These are phyloP conservation scores for Lodderomyces oxycetoniae DNA, from an alignment of 1,139 yeast genomes.

Conservation along the genomic window DNA sequence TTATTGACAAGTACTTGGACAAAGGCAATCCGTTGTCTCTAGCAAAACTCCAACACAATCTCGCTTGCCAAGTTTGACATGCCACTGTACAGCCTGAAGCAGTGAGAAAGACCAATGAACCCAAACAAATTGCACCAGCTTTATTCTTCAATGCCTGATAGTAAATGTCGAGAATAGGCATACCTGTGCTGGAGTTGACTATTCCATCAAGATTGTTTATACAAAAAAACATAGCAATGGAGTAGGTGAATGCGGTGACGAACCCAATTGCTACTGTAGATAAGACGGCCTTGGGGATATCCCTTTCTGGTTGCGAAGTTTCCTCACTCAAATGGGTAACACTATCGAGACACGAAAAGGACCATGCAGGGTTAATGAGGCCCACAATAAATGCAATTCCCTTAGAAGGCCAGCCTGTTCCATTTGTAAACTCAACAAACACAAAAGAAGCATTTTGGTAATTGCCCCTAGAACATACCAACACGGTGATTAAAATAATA, in stretches of 20 bases:
- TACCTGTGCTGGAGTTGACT: conserved; percentile 28
- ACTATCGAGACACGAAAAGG: conserved; percentile 40
- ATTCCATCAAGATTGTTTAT: conserved; percentile 31
- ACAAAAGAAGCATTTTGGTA: conserved; percentile 37
- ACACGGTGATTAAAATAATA: conserved; percentile 33
- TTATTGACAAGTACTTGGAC: conserved; percentile 36
- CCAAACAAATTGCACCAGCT: conserved; percentile 38
- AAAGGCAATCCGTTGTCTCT: conserved; percentile 56
- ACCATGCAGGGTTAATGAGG: conserved; percentile 42
- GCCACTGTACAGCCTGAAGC: conserved; percentile 41
- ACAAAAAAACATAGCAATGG: conserved; percentile 42
- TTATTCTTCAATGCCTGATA: conserved; percentile 32
- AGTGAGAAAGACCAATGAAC: conserved; percentile 32
- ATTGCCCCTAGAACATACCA: conserved; percentile 34
- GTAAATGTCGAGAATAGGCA: conserved; percentile 40
- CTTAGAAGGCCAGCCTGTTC: conserved; percentile 38
- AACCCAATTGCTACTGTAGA: conserved; percentile 43
- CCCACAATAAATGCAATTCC: conserved; percentile 45
- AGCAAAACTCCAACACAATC: conserved; percentile 77
- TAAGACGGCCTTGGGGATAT: conserved; percentile 39
- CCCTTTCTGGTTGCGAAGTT: conserved; percentile 32
- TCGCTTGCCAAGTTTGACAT: conserved; percentile 48
- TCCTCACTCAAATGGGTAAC: conserved; percentile 44
- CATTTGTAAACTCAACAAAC: conserved; percentile 33
- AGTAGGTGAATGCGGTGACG: conserved; percentile 35